Evolutionary conservation across 345 rosid genomes (phyloP), one percentile per base, ranked within the genome.

Genomic region (Raphanus raphanistrum): DNA sequence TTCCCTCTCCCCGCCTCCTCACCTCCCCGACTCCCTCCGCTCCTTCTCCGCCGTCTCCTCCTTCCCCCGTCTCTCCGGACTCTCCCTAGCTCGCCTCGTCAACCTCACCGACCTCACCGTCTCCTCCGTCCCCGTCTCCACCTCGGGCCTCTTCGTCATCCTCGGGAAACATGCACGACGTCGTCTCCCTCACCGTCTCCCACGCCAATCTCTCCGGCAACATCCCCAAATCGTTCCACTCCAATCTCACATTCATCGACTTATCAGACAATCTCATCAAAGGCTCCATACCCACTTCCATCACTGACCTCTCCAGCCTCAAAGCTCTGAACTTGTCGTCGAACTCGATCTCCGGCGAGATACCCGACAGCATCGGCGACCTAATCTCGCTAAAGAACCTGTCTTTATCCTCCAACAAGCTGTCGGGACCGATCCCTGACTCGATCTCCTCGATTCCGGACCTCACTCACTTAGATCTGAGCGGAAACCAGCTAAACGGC

Each of bases 31-130:
- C 36, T 90, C 85, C 16, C 94, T 94, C 63, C 85, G 84, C 66
- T 75, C 85, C 16, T 84, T 90, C 75, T 86, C 93, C 74, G 85
- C 45, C 78, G 84, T 93, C 48, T 88, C 88, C 74, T 76, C 95
- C 65, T 85, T 87, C 84, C 83, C 84, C 80, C 82, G 64, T 82
- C 90, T 95, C 81, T 70, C 94, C 27, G 97, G 92, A 8, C 76
- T 88, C 71, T 90, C 78, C 87, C 82, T 95, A 60, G 82, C 94
- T 48, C 94, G 84, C 77, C 84, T 92, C 64, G 70, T 32, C 9
- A 92, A 95, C 86, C 90, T 95, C 77, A 90, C 97, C 15, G 94
- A 92, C 60, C 93, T 92, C 74, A 86, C 96, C 12, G 84, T 90
- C 73, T 79, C 86, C 59, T 79, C 82, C 64, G 83, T 85, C 21